These are phyloP conservation scores for Ophiocordyceps camponoti-floridani DNA, from an alignment of 2,329 filamentous ascomycete genomes.

Conservation along the genomic window DNA sequence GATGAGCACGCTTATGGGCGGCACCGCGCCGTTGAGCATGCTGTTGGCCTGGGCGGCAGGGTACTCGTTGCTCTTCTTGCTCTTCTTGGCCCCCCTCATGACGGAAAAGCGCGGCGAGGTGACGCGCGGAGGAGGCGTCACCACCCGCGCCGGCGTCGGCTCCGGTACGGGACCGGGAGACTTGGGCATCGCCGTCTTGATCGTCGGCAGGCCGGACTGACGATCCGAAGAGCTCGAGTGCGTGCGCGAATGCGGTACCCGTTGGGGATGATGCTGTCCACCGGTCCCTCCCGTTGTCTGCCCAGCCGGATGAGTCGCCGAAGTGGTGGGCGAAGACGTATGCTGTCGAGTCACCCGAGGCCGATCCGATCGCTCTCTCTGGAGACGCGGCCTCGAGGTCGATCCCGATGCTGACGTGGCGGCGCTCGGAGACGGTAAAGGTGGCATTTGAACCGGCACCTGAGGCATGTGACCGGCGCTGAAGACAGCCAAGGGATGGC, in stretches of 20 bases:
- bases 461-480: conserved; percentile 63
- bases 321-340: conserved; percentile 63
- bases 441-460: conserved; percentile 61
- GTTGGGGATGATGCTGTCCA: conserved; percentile 16
- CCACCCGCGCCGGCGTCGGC: conserved; percentile 21
- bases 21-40: conserved; percentile 65
- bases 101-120: conserved; percentile 29
- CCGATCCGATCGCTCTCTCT: conserved; percentile 37
- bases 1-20: conserved; percentile 91
- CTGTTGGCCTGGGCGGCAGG: conserved; percentile 28
- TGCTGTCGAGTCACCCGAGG: conserved; percentile 51
- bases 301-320: conserved; percentile 11
- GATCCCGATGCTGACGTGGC: conserved; percentile 18
- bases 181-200: conserved; percentile 31
- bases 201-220: conserved; percentile 20
- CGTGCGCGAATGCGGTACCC: conserved; percentile 33
- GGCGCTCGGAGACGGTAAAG: conserved; percentile 68
- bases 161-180: conserved; percentile 39
- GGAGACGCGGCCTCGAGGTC: conserved; percentile 24
- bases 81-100: conserved; percentile 28
- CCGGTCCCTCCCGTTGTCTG: conserved; percentile 12
- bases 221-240: conserved; percentile 42
- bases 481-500: conserved; percentile 62
- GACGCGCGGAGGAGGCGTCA: conserved; percentile 30
- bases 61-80: conserved; percentile 29